Conservation (phyloP, 164 flowering plant species). For the Stephania cephalantha region DNA sequence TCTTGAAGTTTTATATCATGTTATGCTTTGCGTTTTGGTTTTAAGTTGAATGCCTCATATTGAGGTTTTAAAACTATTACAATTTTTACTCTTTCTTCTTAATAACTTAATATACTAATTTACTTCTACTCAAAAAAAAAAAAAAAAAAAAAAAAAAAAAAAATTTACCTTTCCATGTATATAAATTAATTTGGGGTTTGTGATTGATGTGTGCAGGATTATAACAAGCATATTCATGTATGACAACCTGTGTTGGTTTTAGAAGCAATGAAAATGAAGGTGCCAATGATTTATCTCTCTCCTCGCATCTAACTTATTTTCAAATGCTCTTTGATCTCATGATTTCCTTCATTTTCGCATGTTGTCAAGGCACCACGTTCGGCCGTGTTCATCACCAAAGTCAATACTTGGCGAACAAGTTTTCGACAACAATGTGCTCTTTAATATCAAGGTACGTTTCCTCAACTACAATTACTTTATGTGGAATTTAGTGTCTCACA, state of each 20-base stretch:
- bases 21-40: too few relatives aligned
- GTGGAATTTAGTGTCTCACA: neutral
- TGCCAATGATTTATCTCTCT: conserved; percentile 22
- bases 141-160: too few relatives aligned
- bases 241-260: conserved; percentile 80
- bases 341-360: conserved; percentile 36
- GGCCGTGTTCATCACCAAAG: conserved; percentile 58
- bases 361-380: conserved; percentile 77
- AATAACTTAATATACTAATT: too few relatives aligned
- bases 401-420: conserved; percentile 78
- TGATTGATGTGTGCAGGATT: conserved; percentile 38
- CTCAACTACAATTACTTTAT: neutral
- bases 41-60: too few relatives aligned
- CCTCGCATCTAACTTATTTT: conserved; percentile 1
- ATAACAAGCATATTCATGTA: conserved; percentile 57
- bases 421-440: conserved; percentile 61
- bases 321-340: neutral
- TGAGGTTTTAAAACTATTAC: too few relatives aligned
- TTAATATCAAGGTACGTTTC: conserved; percentile 54
- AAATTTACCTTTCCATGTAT: too few relatives aligned
- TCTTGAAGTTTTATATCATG: too few relatives aligned
- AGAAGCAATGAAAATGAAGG: conserved; percentile 99
- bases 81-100: too few relatives aligned
- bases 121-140: too few relatives aligned
- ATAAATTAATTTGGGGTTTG: neutral